Percentiles rank a stretch among this genome's conserved stretches.
These are phyloP conservation scores for Podila minutissima DNA, from an alignment of 192 early-diverging fungal species.

Conservation along the genomic window DNA sequence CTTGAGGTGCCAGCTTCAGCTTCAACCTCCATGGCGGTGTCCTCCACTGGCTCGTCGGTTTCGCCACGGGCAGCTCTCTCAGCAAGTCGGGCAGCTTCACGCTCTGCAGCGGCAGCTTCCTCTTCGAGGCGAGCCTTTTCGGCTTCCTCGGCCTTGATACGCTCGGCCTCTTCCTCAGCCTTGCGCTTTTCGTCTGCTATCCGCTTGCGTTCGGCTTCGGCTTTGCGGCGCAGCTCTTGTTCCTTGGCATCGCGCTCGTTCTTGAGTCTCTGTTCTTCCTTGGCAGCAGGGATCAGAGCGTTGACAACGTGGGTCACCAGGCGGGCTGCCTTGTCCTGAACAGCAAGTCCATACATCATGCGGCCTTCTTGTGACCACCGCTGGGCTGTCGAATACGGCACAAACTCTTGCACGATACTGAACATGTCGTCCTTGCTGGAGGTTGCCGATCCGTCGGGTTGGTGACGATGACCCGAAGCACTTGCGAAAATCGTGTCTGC, in stretches of 20 bases:
- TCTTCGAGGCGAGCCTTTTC: conserved; percentile 30
- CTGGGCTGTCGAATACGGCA: conserved; percentile 74
- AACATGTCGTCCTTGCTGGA: conserved; percentile 50
- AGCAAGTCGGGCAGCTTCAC: conserved; percentile 47
- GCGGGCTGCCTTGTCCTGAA: conserved; percentile 67
- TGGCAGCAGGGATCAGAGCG: conserved; percentile 76
- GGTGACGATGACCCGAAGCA: conserved; percentile 10
- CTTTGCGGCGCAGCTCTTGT: conserved; percentile 52
- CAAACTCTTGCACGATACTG: conserved; percentile 74
- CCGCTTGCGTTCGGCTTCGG: conserved; percentile 67
- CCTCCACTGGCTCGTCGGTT: conserved; percentile 45
- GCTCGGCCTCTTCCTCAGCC: conserved; percentile 59
- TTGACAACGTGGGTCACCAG: conserved; percentile 75
- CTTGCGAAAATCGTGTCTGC: conserved; percentile 22
- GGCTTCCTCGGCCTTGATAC: conserved; percentile 55
- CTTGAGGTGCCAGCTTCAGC: conserved; percentile 7
- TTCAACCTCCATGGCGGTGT: conserved; percentile 33
- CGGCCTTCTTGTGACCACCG: conserved; percentile 90
- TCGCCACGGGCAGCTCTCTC: conserved; percentile 29
- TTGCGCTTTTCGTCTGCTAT: conserved; percentile 52
- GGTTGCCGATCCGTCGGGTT: conserved; percentile 7
- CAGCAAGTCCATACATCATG: conserved; percentile 76
- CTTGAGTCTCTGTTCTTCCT: conserved; percentile 70
- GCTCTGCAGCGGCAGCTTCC: conserved; percentile 42
- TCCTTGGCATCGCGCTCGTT: conserved; percentile 66